Base-by-base conservation (phyloP, 208 protist species). In the Trypanosoma scelopori region DNA sequence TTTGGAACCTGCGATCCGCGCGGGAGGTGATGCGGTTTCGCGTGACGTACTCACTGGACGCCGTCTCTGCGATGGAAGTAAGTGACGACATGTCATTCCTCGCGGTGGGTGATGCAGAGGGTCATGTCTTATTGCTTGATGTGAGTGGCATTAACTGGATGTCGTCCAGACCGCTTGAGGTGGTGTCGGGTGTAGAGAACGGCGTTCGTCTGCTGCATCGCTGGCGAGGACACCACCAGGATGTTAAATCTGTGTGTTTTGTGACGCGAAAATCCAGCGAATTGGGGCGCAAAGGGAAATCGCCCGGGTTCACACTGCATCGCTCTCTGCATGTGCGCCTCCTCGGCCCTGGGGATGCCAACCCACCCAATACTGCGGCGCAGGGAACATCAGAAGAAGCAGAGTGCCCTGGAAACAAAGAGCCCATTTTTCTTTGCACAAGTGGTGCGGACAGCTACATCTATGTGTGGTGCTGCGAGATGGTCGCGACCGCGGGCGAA, bases 21-120 rank as follows among this genome's bases (percentile, higher is more conserved):
- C 66, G 59, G 15, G 89, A 95, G 71, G 59, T 90, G 43, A 70
- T 87, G 71, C 84, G 85, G 23, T 91, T 81, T 63, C 70, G 77
- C 32, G 81, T 70, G 20, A 89, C 87, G 0, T 70, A 82, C 42
- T 43, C 72, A 6, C 43, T 74, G 7, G 85, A 91, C 15, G 74
- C 85, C 15, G 71, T 94, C 42, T 90, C 85, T 16, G 67, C 75
- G 35, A 67, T 88, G 28, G 69, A 70, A 35, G 69, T 76, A 49
- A 82, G 43, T n/a, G 43, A 39, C 0, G 52, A 60, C 23, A 46
- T 27, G 18, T 57, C 46, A 1, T 55, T 81, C 11, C 74, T 88
- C 3, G 79, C 78, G 1, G 75, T 89, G 12, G 85, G 82, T 23
- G 85, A 90, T 52, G 73, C 80, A 64, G 73, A 64, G 22, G 83